Base-by-base conservation (phyloP, 345 rosid genomes). In the Litchi chinensis region DNA sequence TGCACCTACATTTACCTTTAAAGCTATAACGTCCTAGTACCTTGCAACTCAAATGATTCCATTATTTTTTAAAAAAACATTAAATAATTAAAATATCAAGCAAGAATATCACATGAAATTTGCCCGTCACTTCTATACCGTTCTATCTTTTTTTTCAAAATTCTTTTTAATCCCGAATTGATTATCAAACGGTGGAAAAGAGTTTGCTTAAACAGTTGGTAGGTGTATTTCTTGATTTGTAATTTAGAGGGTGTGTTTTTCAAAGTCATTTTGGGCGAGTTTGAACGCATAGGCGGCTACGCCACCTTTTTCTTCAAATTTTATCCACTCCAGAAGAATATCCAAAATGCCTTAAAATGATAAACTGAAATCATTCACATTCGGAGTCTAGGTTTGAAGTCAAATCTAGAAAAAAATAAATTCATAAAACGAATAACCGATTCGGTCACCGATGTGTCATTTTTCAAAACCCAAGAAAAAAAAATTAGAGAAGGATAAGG, bases 191-290 rank as follows among this genome's bases (percentile, higher is more conserved):
- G 32, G 10, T 57, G 10, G 8, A 11, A 46, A 12, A 15, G 11
- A 11, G 41, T 32, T 56, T n/a, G 7, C 65, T 57, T 6, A n/a
- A 11, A 52, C 63, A 12, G n/a, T 32, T 32, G 48, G 50, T n/a
- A 0, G 65, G 65, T 18, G 65, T n/a, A 19, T 74, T 8, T 74
- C 68, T 74, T 21, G 69, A 0, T 11, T 60, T 62, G 22, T 7
- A 73, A 8, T 74, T 21, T n/a, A 40, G 44, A 57, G 57, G 57
- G 77, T 63, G 59, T 74, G 26, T 15, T 9, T 44, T 22, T 40
- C 32, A 8, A 24, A 46, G 8, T 22, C 13, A 18, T 26, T 16
- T 10, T 8, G 13, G 54, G 41, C 67, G 56, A 60, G 75, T 71
- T n/a, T 13, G 64, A 60, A 21, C 1, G 0, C 10, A 8, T 0